These are phyloP conservation scores for Mayamaea pseudoterrestris DNA, from an alignment of 108 stramenopile species.

Conservation along the genomic window DNA sequence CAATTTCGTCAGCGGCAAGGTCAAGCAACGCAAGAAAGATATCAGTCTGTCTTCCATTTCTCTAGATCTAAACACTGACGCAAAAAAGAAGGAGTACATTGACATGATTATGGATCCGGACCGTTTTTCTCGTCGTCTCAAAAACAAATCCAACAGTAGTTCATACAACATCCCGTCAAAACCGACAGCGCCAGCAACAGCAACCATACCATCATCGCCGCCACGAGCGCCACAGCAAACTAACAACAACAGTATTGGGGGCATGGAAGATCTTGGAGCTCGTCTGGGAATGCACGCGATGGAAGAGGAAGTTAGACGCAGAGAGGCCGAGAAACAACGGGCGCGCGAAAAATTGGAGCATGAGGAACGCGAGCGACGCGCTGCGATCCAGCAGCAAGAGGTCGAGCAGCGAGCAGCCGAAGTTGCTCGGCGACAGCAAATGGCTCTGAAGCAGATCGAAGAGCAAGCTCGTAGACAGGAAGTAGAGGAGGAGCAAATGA, in stretches of 20 bases:
- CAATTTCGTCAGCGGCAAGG: constrained; percentile 24
- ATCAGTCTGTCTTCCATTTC: too few relatives aligned
- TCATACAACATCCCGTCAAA: too few relatives aligned
- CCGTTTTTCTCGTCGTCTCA: constrained; percentile 36
- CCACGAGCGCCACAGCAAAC: neutral
- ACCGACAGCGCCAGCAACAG: too few relatives aligned
- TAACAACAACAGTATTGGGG: neutral
- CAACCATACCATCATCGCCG: neutral
- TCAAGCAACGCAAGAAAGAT: too few relatives aligned
- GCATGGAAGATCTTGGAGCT: constrained; percentile 20
- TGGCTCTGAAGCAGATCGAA: constrained; percentile 20
- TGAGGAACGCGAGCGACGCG: too few relatives aligned
- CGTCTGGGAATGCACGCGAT: constrained; percentile 15
- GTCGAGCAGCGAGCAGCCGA: constrained; percentile 7
- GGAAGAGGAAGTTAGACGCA: constrained; percentile 8
- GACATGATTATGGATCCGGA: constrained; percentile 40
- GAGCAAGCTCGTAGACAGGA: constrained; percentile 9
- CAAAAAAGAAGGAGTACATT: constrained; percentile 33
- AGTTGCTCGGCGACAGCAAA: constrained; percentile 17
- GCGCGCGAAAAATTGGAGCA: neutral
- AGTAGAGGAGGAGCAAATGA: constrained; percentile 1
- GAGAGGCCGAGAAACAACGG: neutral
- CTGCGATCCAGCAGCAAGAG: too few relatives aligned
- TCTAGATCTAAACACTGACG: constrained; percentile 1
- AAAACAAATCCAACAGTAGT: too few relatives aligned